Conservation (phyloP, 768 basidiomycete species). For the Harrya chromipes region DNA sequence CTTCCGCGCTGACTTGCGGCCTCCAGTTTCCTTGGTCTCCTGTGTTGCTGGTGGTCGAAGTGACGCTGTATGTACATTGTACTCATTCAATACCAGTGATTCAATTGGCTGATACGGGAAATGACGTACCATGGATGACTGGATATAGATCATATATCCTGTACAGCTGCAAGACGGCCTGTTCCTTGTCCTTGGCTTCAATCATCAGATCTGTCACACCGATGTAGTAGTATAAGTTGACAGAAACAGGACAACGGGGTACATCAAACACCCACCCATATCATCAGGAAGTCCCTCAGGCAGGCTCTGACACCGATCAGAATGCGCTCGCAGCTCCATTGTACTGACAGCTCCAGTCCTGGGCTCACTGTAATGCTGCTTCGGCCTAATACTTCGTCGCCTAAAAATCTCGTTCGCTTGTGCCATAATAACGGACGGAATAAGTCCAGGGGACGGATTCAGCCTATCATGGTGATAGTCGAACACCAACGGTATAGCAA, state of each 20-base stretch:
- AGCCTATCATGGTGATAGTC: conserved; percentile 86
- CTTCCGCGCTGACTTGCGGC: conserved; percentile 37
- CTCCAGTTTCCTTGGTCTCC: conserved; percentile 41
- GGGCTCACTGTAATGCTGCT: conserved; percentile 92
- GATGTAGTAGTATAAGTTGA: background rate
- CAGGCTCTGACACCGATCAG: conserved; percentile 72
- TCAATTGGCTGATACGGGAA: background rate
- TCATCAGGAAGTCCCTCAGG: conserved; percentile 64
- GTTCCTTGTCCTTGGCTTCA: conserved; percentile 92
- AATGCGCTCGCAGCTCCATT: conserved; percentile 86
- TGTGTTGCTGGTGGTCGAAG: conserved; percentile 42
- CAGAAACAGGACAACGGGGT: background rate
- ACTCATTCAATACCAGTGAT: no score
- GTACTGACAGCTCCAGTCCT: conserved; percentile 77
- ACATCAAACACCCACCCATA: conserved; percentile 44
- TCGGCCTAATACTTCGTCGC: conserved; percentile 76
- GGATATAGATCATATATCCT: conserved; percentile 70
- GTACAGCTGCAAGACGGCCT: conserved; percentile 85
- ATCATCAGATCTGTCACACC: conserved; percentile 73
- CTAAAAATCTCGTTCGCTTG: conserved; percentile 72
- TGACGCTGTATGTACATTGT: conserved; percentile 18
- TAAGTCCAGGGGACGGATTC: conserved; percentile 49
- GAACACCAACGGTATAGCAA: conserved; percentile 70
- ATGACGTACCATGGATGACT: conserved; percentile 52
- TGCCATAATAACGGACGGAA: conserved; percentile 66